Conservation (phyloP, 2,329 filamentous ascomycete species). For the Cryphonectria carpinicola region DNA sequence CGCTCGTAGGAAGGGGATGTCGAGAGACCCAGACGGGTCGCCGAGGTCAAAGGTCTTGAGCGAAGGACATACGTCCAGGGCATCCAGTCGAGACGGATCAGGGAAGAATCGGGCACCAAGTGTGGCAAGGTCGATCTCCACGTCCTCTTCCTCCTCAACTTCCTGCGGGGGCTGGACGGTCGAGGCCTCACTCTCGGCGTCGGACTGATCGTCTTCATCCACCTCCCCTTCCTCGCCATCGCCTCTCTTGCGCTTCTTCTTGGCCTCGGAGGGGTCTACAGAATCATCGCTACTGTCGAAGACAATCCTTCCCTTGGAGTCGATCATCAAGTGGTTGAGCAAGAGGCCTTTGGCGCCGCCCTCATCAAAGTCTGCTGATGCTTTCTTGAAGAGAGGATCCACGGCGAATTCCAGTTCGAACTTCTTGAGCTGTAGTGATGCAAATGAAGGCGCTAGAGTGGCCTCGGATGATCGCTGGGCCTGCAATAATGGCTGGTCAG, state of each 20-base stretch:
- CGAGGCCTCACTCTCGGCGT: conserved; percentile 40
- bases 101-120: conserved; percentile 86
- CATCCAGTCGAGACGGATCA: conserved; percentile 74
- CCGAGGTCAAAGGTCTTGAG: conserved; percentile 93
- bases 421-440: conserved; percentile 90
- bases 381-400: conserved; percentile 98
- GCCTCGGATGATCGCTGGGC: conserved; percentile 82
- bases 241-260: conserved; percentile 41
- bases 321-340: conserved; percentile 95
- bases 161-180: conserved; percentile 48
- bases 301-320: conserved; percentile 87
- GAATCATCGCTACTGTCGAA: conserved; percentile 97
- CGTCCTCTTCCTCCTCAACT: conserved; percentile 57
- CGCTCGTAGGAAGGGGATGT: conserved; percentile 90
- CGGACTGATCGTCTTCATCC: conserved; percentile 47
- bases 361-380: conserved; percentile 97
- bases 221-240: conserved; percentile 40
- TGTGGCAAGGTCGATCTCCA: conserved; percentile 77
- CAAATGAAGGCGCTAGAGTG: conserved; percentile 89
- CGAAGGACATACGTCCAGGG: conserved; percentile 91
- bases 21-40: conserved; percentile 79
- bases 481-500: conserved; percentile 39
- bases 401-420: conserved; percentile 96
- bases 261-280: conserved; percentile 53
- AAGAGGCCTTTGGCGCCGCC: conserved; percentile 94